phyloP scores from a whole-genome alignment of 805 yeast species.

The Kodamaea fukazawae region DNA sequence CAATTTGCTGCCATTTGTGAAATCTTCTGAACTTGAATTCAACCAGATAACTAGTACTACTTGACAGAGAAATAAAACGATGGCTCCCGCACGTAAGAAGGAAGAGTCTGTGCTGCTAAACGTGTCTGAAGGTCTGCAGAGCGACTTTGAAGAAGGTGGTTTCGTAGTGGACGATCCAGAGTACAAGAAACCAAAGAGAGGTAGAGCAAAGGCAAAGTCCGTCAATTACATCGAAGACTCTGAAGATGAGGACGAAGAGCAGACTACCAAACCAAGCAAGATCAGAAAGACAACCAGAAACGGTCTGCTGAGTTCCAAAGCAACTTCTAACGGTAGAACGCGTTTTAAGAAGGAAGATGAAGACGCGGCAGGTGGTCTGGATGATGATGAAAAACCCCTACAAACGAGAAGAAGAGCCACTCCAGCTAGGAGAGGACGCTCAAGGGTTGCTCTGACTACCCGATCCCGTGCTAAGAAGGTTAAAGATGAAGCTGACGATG shows the following conservation, averaged over 20 bases:
- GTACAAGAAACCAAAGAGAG: slow-evolving; percentile 18
- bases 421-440: slow-evolving; percentile 11
- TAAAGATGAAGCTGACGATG: slow-evolving; percentile 12
- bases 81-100: slow-evolving; percentile 9
- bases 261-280: slow-evolving; percentile 10
- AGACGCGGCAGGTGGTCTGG: slow-evolving; percentile 15
- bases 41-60: not conserved
- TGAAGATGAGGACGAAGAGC: slow-evolving; percentile 18
- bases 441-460: not conserved
- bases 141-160: slow-evolving; percentile 31
- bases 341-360: slow-evolving; percentile 9
- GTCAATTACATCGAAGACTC: slow-evolving; percentile 25
- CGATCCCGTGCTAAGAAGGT: not conserved
- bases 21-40: too few relatives aligned
- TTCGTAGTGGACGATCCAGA: slow-evolving; percentile 40
- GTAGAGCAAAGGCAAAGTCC: slow-evolving; percentile 11
- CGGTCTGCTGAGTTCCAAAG: not conserved
- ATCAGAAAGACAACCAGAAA: slow-evolving; percentile 8
- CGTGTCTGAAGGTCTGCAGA: not conserved
- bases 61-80: not conserved
- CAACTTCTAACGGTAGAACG: not conserved
- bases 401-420: slow-evolving; percentile 13
- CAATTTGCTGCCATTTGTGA: too few relatives aligned
- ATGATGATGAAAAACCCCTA: slow-evolving; percentile 1
- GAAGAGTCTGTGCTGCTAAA: slow-evolving; percentile 1